Conservation (phyloP, 164 flowering plant species). For the Vitis labrusca region DNA sequence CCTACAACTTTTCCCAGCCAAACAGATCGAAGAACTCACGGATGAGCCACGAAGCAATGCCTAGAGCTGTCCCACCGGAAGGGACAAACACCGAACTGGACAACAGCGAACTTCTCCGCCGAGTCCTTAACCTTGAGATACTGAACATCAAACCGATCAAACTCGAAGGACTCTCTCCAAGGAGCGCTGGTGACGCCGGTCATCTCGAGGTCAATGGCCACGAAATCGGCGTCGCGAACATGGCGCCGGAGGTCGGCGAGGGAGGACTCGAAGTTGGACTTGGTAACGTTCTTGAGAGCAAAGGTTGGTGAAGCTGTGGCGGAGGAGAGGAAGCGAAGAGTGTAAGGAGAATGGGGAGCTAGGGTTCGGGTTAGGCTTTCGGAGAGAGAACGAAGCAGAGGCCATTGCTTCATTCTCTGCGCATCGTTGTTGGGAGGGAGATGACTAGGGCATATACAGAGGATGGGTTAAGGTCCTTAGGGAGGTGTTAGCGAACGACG, state of each 20-base stretch:
- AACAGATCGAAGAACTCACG: constrained; percentile 46
- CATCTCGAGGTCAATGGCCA: constrained; percentile 91
- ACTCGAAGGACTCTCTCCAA: constrained; percentile 81
- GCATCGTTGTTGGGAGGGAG: no score
- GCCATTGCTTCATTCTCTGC: no score
- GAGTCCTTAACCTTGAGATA: constrained; percentile 91
- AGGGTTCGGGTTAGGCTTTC: no score
- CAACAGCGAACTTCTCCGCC: constrained; percentile 90
- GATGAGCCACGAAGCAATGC: constrained; percentile 67
- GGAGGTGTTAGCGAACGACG: no score
- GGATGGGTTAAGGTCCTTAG: no score
- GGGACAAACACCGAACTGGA: constrained; percentile 96
- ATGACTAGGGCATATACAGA: no score
- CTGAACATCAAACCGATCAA: constrained; percentile 68
- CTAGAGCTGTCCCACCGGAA: constrained; percentile 72
- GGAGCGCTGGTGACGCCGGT: constrained; percentile 90
- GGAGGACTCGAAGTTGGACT: constrained; percentile 68
- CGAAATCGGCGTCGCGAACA: constrained; percentile 78
- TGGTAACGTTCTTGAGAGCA: constrained; percentile 72
- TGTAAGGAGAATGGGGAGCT: constrained; percentile 7
- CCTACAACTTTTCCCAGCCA: constrained; percentile 1
- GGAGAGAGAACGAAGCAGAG: no score
- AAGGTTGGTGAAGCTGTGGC: constrained; percentile 29
- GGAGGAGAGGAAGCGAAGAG: constrained; percentile 8
- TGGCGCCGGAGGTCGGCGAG: constrained; percentile 51